A percentile compares a stretch with the other conserved stretches of the same genome.
Conservation (phyloP, 73 alveolate genomes). For the Paramecium bursaria region DNA sequence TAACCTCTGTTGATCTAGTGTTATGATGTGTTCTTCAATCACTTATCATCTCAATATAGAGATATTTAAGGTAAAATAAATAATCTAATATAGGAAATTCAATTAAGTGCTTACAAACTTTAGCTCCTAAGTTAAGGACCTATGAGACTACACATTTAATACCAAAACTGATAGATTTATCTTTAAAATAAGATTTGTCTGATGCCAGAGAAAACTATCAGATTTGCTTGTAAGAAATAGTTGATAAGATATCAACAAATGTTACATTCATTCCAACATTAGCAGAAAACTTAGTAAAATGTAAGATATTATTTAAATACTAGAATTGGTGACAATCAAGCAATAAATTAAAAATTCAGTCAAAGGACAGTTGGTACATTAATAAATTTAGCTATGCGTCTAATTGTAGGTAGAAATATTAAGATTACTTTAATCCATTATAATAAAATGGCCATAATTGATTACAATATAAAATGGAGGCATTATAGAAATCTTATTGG, state of each 20-base stretch:
- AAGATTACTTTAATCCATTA: neutral
- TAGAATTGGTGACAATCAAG: neutral
- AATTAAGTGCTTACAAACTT: constrained; percentile 7
- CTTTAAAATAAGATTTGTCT: neutral
- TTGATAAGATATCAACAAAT: neutral
- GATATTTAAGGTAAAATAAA: too few relatives aligned
- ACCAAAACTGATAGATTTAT: neutral
- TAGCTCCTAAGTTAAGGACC: constrained; percentile 26
- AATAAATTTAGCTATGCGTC: constrained; percentile 2
- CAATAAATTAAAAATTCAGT: neutral
- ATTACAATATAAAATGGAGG: constrained; percentile 5
- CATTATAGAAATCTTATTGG: constrained; percentile 19
- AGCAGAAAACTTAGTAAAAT: neutral
- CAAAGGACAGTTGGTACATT: constrained; percentile 1
- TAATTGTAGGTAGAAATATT: constrained; percentile 10
- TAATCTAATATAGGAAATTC: too few relatives aligned
- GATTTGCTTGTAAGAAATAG: constrained; percentile 39
- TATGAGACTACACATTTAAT: constrained; percentile 1
- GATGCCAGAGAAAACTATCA: constrained; percentile 49
- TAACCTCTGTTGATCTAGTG: too few relatives aligned
- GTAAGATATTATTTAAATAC: neutral
- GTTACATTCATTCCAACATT: neutral
- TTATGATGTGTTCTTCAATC: too few relatives aligned
- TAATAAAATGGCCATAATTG: constrained; percentile 48
- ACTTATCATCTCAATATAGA: too few relatives aligned